phyloP scores from a whole-genome alignment of 2,329 filamentous ascomycete genomes.

The Xylaria arbuscula region DNA sequence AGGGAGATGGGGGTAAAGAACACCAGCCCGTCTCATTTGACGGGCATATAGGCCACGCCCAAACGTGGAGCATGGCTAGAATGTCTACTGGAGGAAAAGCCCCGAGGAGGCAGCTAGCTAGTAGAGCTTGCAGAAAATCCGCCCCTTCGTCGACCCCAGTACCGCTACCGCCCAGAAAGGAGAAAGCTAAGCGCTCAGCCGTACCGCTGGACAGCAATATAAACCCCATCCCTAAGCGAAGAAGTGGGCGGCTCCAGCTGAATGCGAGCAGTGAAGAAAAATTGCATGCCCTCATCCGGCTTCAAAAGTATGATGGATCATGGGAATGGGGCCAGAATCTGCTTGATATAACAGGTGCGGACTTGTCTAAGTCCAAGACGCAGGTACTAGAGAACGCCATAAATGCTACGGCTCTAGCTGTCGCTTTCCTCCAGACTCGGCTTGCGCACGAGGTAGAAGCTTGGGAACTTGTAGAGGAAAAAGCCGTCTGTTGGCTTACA shows the following conservation, averaged over 20 bases:
- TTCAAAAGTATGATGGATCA: constrained; percentile 33
- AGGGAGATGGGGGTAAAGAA: constrained; percentile 10
- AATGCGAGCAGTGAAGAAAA: constrained; percentile 8
- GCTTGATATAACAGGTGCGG: constrained; percentile 12
- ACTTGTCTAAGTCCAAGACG: constrained; percentile 6
- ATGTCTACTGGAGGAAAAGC: background rate
- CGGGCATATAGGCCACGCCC: background rate
- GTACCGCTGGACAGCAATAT: background rate
- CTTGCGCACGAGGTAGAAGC: constrained; percentile 11
- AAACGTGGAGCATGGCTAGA: too few relatives aligned
- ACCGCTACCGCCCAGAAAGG: constrained; percentile 1
- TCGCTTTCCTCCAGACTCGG: constrained; percentile 20
- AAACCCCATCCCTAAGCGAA: background rate
- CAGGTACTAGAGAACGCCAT: constrained; percentile 5
- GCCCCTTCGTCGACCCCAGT: background rate
- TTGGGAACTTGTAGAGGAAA: constrained; percentile 32
- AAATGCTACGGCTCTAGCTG: constrained; percentile 20
- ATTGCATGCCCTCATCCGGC: constrained; percentile 27
- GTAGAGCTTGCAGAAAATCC: background rate
- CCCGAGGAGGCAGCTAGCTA: constrained; percentile 8
- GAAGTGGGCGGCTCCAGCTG: background rate
- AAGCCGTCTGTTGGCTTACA: constrained; percentile 19
- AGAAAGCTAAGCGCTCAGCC: background rate
- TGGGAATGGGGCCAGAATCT: constrained; percentile 24
- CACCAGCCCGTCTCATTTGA: constrained; percentile 13